Conservation (phyloP, 768 basidiomycete genomes). For the Punctularia strigosozonata region DNA sequence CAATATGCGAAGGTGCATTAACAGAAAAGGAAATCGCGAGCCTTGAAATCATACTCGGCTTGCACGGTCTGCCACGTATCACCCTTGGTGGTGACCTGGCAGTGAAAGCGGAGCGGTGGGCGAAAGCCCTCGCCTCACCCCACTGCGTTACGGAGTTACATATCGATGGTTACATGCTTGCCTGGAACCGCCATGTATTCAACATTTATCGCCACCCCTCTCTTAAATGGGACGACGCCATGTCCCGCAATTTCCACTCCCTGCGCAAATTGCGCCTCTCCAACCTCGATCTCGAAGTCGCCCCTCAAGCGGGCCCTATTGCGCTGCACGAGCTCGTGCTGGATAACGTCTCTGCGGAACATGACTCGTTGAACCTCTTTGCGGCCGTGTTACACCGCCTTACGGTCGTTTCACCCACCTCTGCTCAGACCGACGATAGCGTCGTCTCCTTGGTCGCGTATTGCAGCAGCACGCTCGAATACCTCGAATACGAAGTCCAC, state of each 20-base stretch:
- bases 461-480: slow-evolving; percentile 24
- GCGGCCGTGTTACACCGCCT: slow-evolving; percentile 31
- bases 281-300: slow-evolving; percentile 31
- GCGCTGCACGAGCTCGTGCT: slow-evolving; percentile 28
- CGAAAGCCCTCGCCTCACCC: slow-evolving; percentile 28
- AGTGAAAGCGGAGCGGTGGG: slow-evolving; percentile 33
- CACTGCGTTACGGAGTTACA: slow-evolving; percentile 29
- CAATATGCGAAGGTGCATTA: slow-evolving; percentile 11
- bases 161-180: slow-evolving; percentile 31
- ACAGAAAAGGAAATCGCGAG: slow-evolving; percentile 21
- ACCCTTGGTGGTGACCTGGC: slow-evolving; percentile 37
- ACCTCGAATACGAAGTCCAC: slow-evolving; percentile 30
- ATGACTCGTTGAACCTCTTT: slow-evolving; percentile 23
- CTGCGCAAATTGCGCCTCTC: slow-evolving; percentile 31
- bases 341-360: slow-evolving; percentile 34
- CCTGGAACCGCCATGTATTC: slow-evolving; percentile 11
- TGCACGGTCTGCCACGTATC: slow-evolving; percentile 30
- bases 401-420: slow-evolving; percentile 18
- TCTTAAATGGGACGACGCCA: slow-evolving; percentile 41
- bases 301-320: slow-evolving; percentile 22
- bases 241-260: slow-evolving; percentile 32
- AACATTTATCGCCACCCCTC: slow-evolving; percentile 18
- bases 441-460: slow-evolving; percentile 26
- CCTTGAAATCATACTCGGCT: slow-evolving; percentile 27
- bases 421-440: slow-evolving; percentile 25